These are phyloP conservation scores for Oryza officinalis DNA, from an alignment of 176 grass and related monocot genomes.

Conservation along the genomic window DNA sequence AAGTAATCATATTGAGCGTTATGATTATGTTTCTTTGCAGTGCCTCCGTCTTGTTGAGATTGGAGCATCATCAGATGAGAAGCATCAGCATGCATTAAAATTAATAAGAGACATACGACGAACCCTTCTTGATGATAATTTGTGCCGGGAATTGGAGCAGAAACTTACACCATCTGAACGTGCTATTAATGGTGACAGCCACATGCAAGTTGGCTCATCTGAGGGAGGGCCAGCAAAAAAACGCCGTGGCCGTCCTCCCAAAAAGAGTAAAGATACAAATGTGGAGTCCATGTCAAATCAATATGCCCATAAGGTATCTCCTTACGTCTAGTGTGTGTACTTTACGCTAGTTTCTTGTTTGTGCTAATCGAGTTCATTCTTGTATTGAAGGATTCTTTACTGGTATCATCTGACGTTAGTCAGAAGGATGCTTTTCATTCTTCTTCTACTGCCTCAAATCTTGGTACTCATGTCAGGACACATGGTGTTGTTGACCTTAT, in stretches of 20 bases:
- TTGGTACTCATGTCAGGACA: slow-evolving; percentile 62
- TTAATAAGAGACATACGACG: slow-evolving; percentile 56
- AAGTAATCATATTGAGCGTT: slow-evolving; percentile 60
- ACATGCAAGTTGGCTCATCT: slow-evolving; percentile 48
- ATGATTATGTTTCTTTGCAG: slow-evolving; percentile 63
- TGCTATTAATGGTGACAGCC: slow-evolving; percentile 50
- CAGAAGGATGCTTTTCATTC: slow-evolving; percentile 61
- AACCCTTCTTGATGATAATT: slow-evolving; percentile 69
- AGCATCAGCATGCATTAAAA: slow-evolving; percentile 57
- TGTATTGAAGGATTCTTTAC: slow-evolving; percentile 46
- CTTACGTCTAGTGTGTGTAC: slow-evolving; percentile 7
- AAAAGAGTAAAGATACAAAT: slow-evolving; percentile 65
- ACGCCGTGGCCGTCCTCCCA: slow-evolving; percentile 73
- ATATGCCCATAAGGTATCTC: slow-evolving; percentile 39
- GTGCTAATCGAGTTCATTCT: slow-evolving; percentile 31
- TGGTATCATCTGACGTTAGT: slow-evolving; percentile 46
- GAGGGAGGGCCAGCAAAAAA: slow-evolving; percentile 58
- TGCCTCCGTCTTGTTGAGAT: slow-evolving; percentile 79
- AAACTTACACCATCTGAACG: slow-evolving; percentile 56
- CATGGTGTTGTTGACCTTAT: slow-evolving; percentile 69
- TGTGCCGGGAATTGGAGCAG: slow-evolving; percentile 62
- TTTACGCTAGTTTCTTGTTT: not conserved
- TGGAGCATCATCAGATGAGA: slow-evolving; percentile 60
- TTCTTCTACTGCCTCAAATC: slow-evolving; percentile 63
- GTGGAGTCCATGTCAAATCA: slow-evolving; percentile 51